These are phyloP conservation scores for Jamesozyma gamospora DNA, from an alignment of 805 yeast species.

Conservation along the genomic window DNA sequence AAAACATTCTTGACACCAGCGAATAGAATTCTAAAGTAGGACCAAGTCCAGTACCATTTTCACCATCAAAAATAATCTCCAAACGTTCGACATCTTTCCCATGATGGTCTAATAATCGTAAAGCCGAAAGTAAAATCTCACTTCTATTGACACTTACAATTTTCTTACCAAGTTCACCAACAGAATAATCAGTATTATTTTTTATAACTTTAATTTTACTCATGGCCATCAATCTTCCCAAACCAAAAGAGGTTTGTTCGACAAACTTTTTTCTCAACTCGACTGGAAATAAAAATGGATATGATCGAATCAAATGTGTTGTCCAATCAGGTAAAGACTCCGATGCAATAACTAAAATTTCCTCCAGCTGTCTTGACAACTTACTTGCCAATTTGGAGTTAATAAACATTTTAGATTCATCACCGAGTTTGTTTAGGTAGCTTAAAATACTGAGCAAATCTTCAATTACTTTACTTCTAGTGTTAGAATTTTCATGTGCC, in stretches of 20 bases:
- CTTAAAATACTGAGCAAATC: conserved; percentile 33
- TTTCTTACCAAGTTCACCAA: conserved; percentile 67
- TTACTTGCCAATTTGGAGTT: conserved; percentile 82
- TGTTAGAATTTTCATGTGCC: too few relatives aligned
- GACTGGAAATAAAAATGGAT: conserved; percentile 76
- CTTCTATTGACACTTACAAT: conserved; percentile 70
- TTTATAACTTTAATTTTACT: conserved; percentile 34
- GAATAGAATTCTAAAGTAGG: conserved; percentile 94
- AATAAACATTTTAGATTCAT: conserved; percentile 36
- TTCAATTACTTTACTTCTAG: too few relatives aligned
- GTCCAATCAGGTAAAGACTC: conserved; percentile 84
- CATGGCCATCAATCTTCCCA: conserved; percentile 79
- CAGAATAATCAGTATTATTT: conserved; percentile 15
- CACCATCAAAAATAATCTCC: conserved; percentile 82
- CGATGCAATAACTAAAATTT: conserved; percentile 78
- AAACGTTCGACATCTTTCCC: conserved; percentile 72
- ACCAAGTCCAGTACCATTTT: conserved; percentile 93
- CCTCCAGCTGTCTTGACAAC: conserved; percentile 77
- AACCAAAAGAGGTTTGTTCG: conserved; percentile 85
- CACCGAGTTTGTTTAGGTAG: conserved; percentile 31
- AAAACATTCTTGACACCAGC: conserved; percentile 64
- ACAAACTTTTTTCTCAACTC: conserved; percentile 69
- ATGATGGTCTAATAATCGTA: conserved; percentile 64
- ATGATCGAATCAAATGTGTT: conserved; percentile 57
- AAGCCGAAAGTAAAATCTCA: conserved; percentile 62